A percentile compares a stretch with the other conserved stretches of the same genome.
These are phyloP conservation scores for Candida multigemmis DNA, from an alignment of 805 yeast species.

Conservation along the genomic window DNA sequence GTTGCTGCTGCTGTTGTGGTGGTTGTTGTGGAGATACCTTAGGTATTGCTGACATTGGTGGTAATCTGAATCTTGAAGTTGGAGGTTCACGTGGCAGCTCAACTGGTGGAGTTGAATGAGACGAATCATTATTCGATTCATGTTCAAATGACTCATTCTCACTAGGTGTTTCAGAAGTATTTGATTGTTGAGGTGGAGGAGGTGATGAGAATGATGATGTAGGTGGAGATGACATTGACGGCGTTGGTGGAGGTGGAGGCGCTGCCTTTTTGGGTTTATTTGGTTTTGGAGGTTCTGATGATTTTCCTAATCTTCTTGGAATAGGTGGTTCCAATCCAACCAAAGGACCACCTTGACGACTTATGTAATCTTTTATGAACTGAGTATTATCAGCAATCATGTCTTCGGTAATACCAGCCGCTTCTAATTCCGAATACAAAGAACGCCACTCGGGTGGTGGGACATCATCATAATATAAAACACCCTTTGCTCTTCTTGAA, in stretches of 20 bases:
- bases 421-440: conserved; percentile 61
- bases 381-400: conserved; percentile 83
- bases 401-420: conserved; percentile 76
- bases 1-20: too few relatives aligned
- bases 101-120: too few relatives aligned
- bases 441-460: conserved; percentile 85
- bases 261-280: conserved; percentile 22
- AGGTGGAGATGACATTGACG: conserved; percentile 12
- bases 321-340: conserved; percentile 81
- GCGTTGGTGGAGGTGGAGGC: conserved; percentile 33
- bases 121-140: too few relatives aligned
- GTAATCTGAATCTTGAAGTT: too few relatives aligned
- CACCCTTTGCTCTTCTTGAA: conserved; percentile 46
- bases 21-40: too few relatives aligned
- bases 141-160: too few relatives aligned
- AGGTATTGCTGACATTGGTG: too few relatives aligned
- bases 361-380: conserved; percentile 71
- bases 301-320: conserved; percentile 42
- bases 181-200: conserved; percentile 10
- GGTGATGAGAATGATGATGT: conserved; percentile 7
- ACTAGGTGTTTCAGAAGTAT: neutral
- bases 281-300: conserved; percentile 7
- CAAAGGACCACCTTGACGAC: conserved; percentile 68
- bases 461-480: conserved; percentile 62
- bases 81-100: too few relatives aligned